phyloP scores from a whole-genome alignment of 2,329 filamentous ascomycete species.

The Chaetomium olivaceum region DNA sequence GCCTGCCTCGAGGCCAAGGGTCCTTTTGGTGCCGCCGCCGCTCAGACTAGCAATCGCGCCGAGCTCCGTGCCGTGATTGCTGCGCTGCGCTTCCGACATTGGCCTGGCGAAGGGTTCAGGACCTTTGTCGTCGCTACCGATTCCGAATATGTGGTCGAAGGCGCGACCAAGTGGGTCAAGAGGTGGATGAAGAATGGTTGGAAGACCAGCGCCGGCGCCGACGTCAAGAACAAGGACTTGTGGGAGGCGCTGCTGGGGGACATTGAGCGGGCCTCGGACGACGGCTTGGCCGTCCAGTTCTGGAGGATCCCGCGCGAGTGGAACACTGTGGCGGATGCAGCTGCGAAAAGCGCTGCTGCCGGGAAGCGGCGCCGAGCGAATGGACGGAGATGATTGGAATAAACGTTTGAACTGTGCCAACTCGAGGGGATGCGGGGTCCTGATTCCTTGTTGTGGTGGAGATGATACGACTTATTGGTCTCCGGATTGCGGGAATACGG shows the following conservation, averaged over 20 bases:
- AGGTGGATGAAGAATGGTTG: constrained; percentile 50
- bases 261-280: constrained; percentile 36
- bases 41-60: constrained; percentile 54
- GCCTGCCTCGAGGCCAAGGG: constrained; percentile 47
- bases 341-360: constrained; percentile 32
- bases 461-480: no score
- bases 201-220: constrained; percentile 38
- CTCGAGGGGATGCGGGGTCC: no score
- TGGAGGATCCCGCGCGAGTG: constrained; percentile 49
- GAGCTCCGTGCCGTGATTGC: constrained; percentile 57
- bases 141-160: constrained; percentile 51
- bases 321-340: constrained; percentile 46
- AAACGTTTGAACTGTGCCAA: background rate
- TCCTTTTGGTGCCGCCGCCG: constrained; percentile 40
- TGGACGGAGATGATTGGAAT: constrained; percentile 3
- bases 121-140: constrained; percentile 55
- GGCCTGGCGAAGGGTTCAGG: constrained; percentile 45
- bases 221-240: constrained; percentile 53
- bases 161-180: constrained; percentile 46
- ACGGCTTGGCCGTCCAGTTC: constrained; percentile 44
- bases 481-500: no score
- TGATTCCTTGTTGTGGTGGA: no score
- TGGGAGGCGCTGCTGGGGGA: constrained; percentile 52
- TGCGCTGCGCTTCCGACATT: constrained; percentile 48
- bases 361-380: background rate